Percentiles rank a stretch among this genome's conserved stretches.
Evolutionary conservation across 2,329 filamentous ascomycete genomes (phyloP).

Genomic region (Emmonsiellopsis sp.): DNA sequence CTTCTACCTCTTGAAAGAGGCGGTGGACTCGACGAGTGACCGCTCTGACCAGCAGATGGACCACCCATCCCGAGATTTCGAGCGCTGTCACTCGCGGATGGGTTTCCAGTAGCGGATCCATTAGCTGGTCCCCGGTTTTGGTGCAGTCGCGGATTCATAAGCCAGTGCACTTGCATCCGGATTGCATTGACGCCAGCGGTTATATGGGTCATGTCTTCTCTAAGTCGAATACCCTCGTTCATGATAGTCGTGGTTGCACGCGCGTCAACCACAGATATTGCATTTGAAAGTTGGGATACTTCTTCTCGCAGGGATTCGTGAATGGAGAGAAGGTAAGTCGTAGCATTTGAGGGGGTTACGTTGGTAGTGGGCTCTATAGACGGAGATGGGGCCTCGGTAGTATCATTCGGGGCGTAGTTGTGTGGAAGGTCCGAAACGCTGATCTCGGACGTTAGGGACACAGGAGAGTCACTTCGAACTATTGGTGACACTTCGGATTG

Average conservation of each 20-base stretch:
- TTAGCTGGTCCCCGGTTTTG: slow-evolving; percentile 23
- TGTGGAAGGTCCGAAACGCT: slow-evolving; percentile 13
- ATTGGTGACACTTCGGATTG: slow-evolving; percentile 12
- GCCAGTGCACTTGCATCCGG: slow-evolving; percentile 54
- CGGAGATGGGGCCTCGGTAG: background rate
- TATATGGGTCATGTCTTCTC: slow-evolving; percentile 54
- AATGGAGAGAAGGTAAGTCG: slow-evolving; percentile 51
- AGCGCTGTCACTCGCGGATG: slow-evolving; percentile 10
- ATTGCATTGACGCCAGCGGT: slow-evolving; percentile 51
- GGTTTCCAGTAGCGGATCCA: slow-evolving; percentile 6
- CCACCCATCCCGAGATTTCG: background rate
- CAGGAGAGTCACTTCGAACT: slow-evolving; percentile 10
- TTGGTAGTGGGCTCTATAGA: slow-evolving; percentile 13
- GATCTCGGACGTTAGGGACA: slow-evolving; percentile 6
- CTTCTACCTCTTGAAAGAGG: slow-evolving; percentile 21
- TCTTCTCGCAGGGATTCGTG: slow-evolving; percentile 55
- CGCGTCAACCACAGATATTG: slow-evolving; percentile 51
- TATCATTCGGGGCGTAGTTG: slow-evolving; percentile 7
- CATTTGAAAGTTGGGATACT: slow-evolving; percentile 45
- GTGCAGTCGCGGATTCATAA: slow-evolving; percentile 49
- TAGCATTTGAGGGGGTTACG: slow-evolving; percentile 30
- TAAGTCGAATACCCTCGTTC: slow-evolving; percentile 53
- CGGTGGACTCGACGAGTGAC: slow-evolving; percentile 12
- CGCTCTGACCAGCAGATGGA: slow-evolving; percentile 13
- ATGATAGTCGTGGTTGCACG: slow-evolving; percentile 54